Base-by-base conservation (phyloP, 2,329 filamentous ascomycete genomes). In the Colletotrichum gloeosporioides region DNA sequence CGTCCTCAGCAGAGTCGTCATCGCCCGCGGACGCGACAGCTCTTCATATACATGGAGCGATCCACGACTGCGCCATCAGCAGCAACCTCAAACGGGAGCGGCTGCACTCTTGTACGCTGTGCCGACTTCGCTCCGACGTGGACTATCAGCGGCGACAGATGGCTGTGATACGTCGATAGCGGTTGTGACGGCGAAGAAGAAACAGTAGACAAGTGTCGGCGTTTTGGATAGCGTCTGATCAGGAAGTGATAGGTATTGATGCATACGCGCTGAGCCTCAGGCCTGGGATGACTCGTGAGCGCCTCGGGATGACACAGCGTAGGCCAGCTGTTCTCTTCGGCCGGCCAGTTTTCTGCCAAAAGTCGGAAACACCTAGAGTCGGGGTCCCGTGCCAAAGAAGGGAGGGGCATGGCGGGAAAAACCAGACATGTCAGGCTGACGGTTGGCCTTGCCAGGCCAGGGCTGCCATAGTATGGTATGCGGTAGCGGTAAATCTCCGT, bases 291-390 rank as follows among this genome's bases (percentile, higher is more conserved):
- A 68, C 73, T 76, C 63, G 39, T 29, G 57, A 31, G 39, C 25
- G 55, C 73, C 31, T 59, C 69, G 57, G 55, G 55, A 76, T 76
- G 70, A 76, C 70, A 73, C 65, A 44, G 32, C 73, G 57, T 65
- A 59, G 70, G 74, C 74, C 70, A 76, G 74, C 59, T 76, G 70
- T 69, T 76, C 74, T 61, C 31, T 67, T 69, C 34, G 39, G 44
- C 34, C 34, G 29, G 32, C n/a, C 57, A 61, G 27, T 49, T 44
- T 59, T 57, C 65, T 64, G 18, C 49, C 32, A 53, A 36, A 27
- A 25, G 32, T 55, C 49, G 18, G 59, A 74, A 59, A 76, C 49
- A 9, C 25, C 34, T 4, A 68, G 57, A 68, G 32, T 36, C 63
- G 22, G 69, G 27, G 44, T 65, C 34, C 44, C 65, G 64, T 36